Evolutionary conservation across 2,329 filamentous ascomycete genomes (phyloP), one percentile per base, ranked within the genome.

Genomic region (Anthostomella pinea): DNA sequence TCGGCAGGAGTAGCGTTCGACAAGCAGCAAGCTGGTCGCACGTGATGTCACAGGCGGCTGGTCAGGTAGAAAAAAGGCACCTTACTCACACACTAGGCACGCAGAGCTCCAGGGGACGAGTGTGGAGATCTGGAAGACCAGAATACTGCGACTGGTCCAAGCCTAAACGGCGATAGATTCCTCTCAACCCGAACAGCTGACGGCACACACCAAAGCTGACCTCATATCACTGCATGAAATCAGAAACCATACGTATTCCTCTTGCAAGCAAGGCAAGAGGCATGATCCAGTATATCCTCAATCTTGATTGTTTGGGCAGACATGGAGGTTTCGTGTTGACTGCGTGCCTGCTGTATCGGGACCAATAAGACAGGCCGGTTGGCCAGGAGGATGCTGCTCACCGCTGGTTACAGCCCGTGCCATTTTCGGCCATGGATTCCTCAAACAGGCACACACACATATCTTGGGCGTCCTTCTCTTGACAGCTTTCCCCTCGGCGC

Each of bases 31-130:
- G 32, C 26, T 41, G 39, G 44, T 43, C 37, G 42, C 40, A 45
- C 39, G 43, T 53, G 46, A 51, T 55, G 44, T 49, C 43, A 48
- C 43, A 46, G 38, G 47, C 36, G 39, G 42, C 35, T 43, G 36
- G 41, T n/a, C n/a, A 49, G 45, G 47, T 44, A 38, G 35, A 33
- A 45, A 38, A 48, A 44, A 48, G 46, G 49, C 54, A 53, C 52
- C 51, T 41, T 53, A 45, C 43, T 48, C 34, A 25, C 35, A 38
- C 51, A 35, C 49, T 54, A 48, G 46, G 43, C 46, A 47, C 56
- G 53, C 51, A 54, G 43, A 49, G 54, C 39, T 50, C 53, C 51
- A 45, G 44, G 46, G 43, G 44, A 45, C n/a, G n/a, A n/a, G n/a
- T n/a, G n/a, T n/a, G n/a, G n/a, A n/a, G n/a, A n/a, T n/a, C n/a